Percentiles rank a stretch among this genome's conserved stretches.
phyloP scores from a whole-genome alignment of 257 asterid species.

The Nicotiana tabacum region DNA sequence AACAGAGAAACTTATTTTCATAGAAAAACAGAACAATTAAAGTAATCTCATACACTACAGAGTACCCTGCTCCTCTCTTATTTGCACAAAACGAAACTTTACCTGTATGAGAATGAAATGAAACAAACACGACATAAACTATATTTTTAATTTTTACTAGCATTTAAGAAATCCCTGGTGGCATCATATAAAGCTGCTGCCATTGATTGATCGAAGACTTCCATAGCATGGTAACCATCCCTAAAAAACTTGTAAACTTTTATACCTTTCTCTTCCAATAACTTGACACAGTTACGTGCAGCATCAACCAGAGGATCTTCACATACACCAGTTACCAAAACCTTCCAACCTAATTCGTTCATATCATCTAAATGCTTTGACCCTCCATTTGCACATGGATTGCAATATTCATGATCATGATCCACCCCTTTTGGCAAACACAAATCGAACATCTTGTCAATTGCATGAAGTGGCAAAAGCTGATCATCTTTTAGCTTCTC shows the following conservation, averaged over 20 bases:
- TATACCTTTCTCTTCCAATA: slow-evolving; percentile 34
- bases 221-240: slow-evolving; percentile 46
- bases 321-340: slow-evolving; percentile 17
- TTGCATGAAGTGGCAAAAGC: slow-evolving; percentile 11
- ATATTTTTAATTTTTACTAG: neutral
- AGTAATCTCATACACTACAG: neutral
- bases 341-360: slow-evolving; percentile 11
- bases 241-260: slow-evolving; percentile 12
- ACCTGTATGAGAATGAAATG: too few species aligned
- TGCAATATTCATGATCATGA: slow-evolving; percentile 26
- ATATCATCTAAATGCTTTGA: slow-evolving; percentile 16
- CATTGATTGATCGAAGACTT: slow-evolving; percentile 31
- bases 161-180: slow-evolving; percentile 18
- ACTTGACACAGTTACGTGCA: slow-evolving; percentile 19
- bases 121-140: neutral
- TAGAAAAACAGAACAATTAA: neutral
- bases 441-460: slow-evolving; percentile 21
- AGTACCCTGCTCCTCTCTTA: neutral
- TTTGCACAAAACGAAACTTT: neutral
- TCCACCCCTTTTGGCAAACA: slow-evolving; percentile 22
- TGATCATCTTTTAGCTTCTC: slow-evolving; percentile 11
- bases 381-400: slow-evolving; percentile 25
- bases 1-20: too few species aligned
- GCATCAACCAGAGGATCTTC: slow-evolving; percentile 32
- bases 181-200: slow-evolving; percentile 24